A percentile compares a stretch with the other conserved stretches of the same genome.
Evolutionary conservation across 2,329 filamentous ascomycete genomes (phyloP).

Genomic region (Trichoderma polysporum): DNA sequence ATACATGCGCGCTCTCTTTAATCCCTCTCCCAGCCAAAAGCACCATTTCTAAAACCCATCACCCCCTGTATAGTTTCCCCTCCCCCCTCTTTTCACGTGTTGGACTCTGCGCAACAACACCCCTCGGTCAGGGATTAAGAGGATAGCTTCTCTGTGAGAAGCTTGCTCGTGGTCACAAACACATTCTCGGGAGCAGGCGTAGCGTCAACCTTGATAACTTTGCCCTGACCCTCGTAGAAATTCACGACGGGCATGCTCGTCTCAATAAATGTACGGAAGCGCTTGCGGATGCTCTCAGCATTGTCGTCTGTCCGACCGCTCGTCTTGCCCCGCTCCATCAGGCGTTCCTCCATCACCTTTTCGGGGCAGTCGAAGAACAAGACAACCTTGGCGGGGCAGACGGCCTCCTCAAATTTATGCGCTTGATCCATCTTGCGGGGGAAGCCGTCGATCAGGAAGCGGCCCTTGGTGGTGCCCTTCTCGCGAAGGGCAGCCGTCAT

Average conservation of each 20-base stretch:
- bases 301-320: constrained; percentile 92
- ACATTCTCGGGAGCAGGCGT: constrained; percentile 64
- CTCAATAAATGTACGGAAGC: constrained; percentile 90
- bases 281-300: constrained; percentile 90
- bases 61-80: background rate
- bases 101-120: background rate
- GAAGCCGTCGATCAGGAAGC: constrained; percentile 82
- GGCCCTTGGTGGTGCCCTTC: constrained; percentile 51
- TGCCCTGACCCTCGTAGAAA: constrained; percentile 72
- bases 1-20: constrained; percentile 6
- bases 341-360: constrained; percentile 76
- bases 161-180: constrained; percentile 52
- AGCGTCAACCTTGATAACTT: constrained; percentile 78
- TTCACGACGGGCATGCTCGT: constrained; percentile 97
- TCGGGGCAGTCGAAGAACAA: constrained; percentile 95
- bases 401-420: constrained; percentile 84
- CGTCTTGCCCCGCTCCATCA: constrained; percentile 89
- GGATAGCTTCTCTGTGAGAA: constrained; percentile 49
- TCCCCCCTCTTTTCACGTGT: background rate
- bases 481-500: constrained; percentile 70
- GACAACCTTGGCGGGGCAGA: constrained; percentile 80
- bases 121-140: background rate
- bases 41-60: constrained; percentile 5
- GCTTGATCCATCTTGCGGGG: constrained; percentile 98
- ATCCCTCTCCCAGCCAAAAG: background rate